phyloP scores from a whole-genome alignment of 202 grass and related monocot genomes.

The Digitaria exilis region DNA sequence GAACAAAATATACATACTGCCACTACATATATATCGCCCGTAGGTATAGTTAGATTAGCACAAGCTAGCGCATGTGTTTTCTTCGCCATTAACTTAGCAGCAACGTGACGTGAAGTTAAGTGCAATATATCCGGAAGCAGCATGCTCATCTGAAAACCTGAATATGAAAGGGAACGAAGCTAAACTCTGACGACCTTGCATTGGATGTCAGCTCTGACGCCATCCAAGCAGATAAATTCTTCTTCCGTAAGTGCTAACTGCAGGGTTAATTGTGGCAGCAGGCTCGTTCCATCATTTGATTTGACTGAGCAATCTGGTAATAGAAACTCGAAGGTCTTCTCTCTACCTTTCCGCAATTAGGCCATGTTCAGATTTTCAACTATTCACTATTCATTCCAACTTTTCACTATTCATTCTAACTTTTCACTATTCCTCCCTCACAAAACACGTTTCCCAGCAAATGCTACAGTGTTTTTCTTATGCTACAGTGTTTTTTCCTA shows the following conservation, averaged over 20 bases:
- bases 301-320: not conserved
- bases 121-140: not conserved
- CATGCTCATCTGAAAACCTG: not conserved
- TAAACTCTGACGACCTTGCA: constrained; percentile 19
- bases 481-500: too few species aligned
- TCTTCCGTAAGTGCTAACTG: not conserved
- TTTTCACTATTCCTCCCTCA: too few species aligned
- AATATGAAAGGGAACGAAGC: constrained; percentile 1
- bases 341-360: not conserved
- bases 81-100: not conserved
- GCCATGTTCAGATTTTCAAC: too few species aligned
- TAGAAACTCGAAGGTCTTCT: not conserved
- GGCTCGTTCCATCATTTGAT: not conserved
- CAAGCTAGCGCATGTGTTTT: too few species aligned
- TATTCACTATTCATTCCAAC: too few species aligned
- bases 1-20: not conserved
- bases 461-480: too few species aligned
- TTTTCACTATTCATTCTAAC: too few species aligned
- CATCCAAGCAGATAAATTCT: not conserved
- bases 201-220: constrained; percentile 14
- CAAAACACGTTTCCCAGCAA: too few species aligned
- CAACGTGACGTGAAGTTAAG: too few species aligned
- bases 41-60: not conserved
- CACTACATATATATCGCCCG: not conserved
- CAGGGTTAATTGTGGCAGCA: not conserved